Percentiles rank a stretch among this genome's conserved stretches.
These are phyloP conservation scores for Chrysoporthe austroafricana DNA, from an alignment of 2,329 filamentous ascomycete species.

Conservation along the genomic window DNA sequence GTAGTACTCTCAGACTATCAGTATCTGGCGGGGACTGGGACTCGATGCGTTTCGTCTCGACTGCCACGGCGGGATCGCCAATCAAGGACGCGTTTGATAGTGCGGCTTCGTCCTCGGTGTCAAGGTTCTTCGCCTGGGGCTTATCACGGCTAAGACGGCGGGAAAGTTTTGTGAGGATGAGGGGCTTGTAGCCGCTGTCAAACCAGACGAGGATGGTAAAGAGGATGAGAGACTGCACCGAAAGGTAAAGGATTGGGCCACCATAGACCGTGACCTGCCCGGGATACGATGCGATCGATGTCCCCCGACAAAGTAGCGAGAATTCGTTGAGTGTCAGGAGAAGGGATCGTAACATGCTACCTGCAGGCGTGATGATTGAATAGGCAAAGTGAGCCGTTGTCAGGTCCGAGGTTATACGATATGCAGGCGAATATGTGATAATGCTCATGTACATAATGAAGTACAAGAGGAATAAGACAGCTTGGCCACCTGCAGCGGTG, in stretches of 20 bases:
- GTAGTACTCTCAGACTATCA: constrained; percentile 77
- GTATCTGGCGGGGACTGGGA: constrained; percentile 47
- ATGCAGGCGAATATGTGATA: constrained; percentile 73
- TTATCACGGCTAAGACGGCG: constrained; percentile 38
- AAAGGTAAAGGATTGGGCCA: constrained; percentile 81
- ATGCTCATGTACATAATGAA: constrained; percentile 73
- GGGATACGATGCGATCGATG: constrained; percentile 67
- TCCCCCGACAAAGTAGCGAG: constrained; percentile 72
- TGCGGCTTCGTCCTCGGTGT: constrained; percentile 22
- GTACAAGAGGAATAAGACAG: constrained; percentile 71
- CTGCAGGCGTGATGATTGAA: constrained; percentile 74
- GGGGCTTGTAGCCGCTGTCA: constrained; percentile 73
- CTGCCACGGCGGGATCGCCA: constrained; percentile 63
- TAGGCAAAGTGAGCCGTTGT: constrained; percentile 76
- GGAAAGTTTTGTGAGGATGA: constrained; percentile 52
- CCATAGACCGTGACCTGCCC: constrained; percentile 76
- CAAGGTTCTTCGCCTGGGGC: constrained; percentile 25
- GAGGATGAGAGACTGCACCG: constrained; percentile 72
- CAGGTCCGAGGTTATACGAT: constrained; percentile 69
- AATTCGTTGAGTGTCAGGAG: constrained; percentile 84
- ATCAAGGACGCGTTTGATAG: constrained; percentile 20
- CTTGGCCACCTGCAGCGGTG: constrained; percentile 77
- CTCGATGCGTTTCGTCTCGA: constrained; percentile 67
- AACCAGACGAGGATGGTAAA: constrained; percentile 77
- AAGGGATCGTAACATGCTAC: constrained; percentile 73